These are phyloP conservation scores for Trichocomaceae sp. DNA, from an alignment of 2,329 filamentous ascomycete genomes.

Conservation along the genomic window DNA sequence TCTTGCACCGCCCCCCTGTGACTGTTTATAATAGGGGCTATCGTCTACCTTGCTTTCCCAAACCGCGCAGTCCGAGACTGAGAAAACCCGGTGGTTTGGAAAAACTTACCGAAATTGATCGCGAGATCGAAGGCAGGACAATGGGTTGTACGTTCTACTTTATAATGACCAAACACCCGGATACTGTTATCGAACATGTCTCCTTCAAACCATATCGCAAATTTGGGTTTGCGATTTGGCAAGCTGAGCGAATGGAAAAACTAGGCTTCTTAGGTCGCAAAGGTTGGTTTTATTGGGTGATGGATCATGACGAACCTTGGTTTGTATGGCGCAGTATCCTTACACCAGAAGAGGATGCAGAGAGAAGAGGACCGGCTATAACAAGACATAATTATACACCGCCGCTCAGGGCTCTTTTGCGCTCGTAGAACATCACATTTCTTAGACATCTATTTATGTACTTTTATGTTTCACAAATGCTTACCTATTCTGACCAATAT, in stretches of 20 bases:
- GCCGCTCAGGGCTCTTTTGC: no score
- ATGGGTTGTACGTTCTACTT: neutral
- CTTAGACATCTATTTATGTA: no score
- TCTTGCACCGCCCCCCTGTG: neutral
- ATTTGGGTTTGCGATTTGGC: constrained; percentile 4
- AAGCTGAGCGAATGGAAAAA: neutral
- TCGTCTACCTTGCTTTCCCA: neutral
- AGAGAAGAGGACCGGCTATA: neutral
- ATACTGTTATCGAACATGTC: neutral
- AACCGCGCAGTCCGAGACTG: neutral
- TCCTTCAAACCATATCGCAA: constrained; percentile 3
- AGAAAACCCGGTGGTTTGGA: neutral
- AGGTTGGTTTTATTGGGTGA: neutral
- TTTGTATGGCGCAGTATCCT: constrained; percentile 7
- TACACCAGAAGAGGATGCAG: constrained; percentile 5
- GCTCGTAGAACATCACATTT: no score
- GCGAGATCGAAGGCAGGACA: neutral
- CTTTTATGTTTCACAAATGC: no score
- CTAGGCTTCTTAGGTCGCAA: neutral
- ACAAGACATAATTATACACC: no score
- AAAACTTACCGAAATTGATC: neutral
- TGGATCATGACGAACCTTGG: neutral
- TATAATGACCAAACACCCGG: neutral
- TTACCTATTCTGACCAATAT: no score
- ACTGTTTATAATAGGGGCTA: neutral